These are phyloP conservation scores for Penicillium expansum DNA, from an alignment of 2,329 filamentous ascomycete species.

Conservation along the genomic window DNA sequence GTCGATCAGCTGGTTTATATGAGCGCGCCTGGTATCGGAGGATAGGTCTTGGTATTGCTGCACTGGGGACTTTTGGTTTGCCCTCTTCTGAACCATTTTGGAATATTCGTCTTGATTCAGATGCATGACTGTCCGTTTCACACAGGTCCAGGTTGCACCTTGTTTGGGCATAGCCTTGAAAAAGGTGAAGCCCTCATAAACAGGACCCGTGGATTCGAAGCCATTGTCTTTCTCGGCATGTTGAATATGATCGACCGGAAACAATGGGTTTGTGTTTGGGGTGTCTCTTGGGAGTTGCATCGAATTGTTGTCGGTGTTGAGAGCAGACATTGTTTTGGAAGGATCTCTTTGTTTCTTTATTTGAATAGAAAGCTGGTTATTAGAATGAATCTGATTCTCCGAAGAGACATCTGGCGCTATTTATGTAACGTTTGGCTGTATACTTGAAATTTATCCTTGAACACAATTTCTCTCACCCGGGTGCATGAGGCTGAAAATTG, in stretches of 20 bases:
- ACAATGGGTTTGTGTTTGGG: neutral
- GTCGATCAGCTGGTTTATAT: slow-evolving; percentile 37
- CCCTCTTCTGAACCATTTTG: slow-evolving; percentile 31
- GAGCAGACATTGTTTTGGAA: neutral
- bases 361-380: neutral
- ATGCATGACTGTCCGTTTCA: slow-evolving; percentile 30
- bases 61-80: slow-evolving; percentile 26
- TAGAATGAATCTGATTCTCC: neutral
- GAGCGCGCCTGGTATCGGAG: slow-evolving; percentile 27
- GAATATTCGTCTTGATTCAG: slow-evolving; percentile 32
- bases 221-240: neutral
- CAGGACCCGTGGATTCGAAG: slow-evolving; percentile 6
- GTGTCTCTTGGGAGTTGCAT: neutral
- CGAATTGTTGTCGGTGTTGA: neutral
- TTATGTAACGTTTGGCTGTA: no score
- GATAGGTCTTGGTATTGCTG: slow-evolving; percentile 32
- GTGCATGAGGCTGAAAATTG: neutral
- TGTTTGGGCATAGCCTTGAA: slow-evolving; percentile 32
- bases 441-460: no score
- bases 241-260: neutral
- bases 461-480: no score
- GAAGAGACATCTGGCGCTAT: neutral
- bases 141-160: slow-evolving; percentile 32
- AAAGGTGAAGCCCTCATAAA: slow-evolving; percentile 38
- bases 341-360: neutral